Evolutionary conservation across 768 basidiomycete species (phyloP), one percentile per base, ranked within the genome.

Genomic region (Lactarius sp.): DNA sequence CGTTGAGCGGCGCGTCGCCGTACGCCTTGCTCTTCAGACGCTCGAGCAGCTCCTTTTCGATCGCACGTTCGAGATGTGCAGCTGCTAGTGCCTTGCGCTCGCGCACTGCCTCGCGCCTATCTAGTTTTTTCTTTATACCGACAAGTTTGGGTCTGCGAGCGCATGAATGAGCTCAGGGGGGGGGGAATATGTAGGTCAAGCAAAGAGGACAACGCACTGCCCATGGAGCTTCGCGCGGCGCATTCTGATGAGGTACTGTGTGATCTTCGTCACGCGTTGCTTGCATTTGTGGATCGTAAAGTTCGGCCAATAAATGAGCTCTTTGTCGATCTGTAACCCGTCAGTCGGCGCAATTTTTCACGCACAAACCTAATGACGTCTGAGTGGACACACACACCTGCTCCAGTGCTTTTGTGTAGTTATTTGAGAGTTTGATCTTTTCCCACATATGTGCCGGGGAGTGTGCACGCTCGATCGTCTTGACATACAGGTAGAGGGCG

Each of bases 191-290:
- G 3, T 12, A 18, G 1, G 20, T 47, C 7, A 7, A n/a, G n/a
- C 1, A 20, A 59, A 20, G 46, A 33, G 44, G 47, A 63, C 31
- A 1, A 78, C 90, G 69, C 60, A 95, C 94, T 92, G 87, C 76
- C 92, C 84, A 18, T 88, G 85, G 61, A 95, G 79, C 69, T 90
- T 90, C 65, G 96, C 76, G 49, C 91, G 86, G 63, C 96, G 84
- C 95, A 98, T 97, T 80, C 97, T 95, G 75, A 98, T 98, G 67
- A 99, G 84, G 72, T 98, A 98, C 74, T 99, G 97, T 0, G 96
- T 98, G 70, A 99, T 98, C 79, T 98, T 99, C 12, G 97, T 99
- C 36, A 98, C 82, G 51, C 97, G 86, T 77, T 99, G 97, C 80
- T 99, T 99, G 84, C 97, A 98, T 78, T 98, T 98, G 79, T 98